A percentile compares a stretch with the other conserved stretches of the same genome.
These are phyloP conservation scores for Fusarium sp. DNA, from an alignment of 2,329 filamentous ascomycete genomes.

Conservation along the genomic window DNA sequence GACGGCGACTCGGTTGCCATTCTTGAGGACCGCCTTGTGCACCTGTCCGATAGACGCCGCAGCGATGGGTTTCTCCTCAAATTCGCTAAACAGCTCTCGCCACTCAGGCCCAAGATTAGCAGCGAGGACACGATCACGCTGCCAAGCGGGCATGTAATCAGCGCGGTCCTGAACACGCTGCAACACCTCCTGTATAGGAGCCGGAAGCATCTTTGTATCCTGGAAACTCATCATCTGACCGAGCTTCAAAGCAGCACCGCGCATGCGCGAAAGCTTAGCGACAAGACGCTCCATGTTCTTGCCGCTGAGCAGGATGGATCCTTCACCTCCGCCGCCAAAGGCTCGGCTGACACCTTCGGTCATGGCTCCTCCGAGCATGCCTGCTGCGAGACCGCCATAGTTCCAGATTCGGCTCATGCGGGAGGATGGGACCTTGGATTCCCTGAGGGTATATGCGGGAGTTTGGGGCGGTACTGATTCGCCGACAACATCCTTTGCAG, in stretches of 20 bases:
- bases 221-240: conserved; percentile 99
- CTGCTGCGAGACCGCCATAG: conserved; percentile 91
- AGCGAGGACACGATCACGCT: conserved; percentile 85
- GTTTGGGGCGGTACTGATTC: conserved; percentile 27
- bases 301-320: conserved; percentile 88
- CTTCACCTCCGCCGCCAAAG: conserved; percentile 74
- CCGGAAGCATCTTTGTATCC: conserved; percentile 93
- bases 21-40: conserved; percentile 84
- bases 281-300: conserved; percentile 95
- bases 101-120: conserved; percentile 86
- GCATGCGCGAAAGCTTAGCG: conserved; percentile 92
- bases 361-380: conserved; percentile 94
- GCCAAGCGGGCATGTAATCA: conserved; percentile 97
- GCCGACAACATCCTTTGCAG: conserved; percentile 43
- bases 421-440: conserved; percentile 91
- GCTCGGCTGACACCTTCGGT: conserved; percentile 85
- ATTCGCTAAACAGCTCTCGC: conserved; percentile 84
- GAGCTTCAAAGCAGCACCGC: conserved; percentile 94
- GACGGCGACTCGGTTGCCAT: conserved; percentile 83
- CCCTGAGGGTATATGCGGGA: conserved; percentile 76
- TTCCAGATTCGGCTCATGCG: conserved; percentile 92
- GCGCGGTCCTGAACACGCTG: conserved; percentile 96
- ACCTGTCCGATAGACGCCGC: conserved; percentile 98
- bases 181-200: conserved; percentile 86
- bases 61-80: conserved; percentile 92